Evolutionary conservation across 129 eudicot genomes (phyloP).

Genomic region (Solidago caesia): DNA sequence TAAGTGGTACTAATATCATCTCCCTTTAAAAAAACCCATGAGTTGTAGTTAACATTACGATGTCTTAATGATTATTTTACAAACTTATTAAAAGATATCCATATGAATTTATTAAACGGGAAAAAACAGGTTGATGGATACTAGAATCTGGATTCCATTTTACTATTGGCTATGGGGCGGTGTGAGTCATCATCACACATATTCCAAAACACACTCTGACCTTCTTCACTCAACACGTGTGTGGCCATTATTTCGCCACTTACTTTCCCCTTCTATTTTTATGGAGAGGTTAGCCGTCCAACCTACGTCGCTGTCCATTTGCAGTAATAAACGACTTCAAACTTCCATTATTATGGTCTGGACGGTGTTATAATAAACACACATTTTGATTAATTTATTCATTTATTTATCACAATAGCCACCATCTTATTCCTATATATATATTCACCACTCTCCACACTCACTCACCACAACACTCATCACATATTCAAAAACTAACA

Average conservation of each 20-base stretch:
- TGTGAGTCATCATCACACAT: conserved; percentile 28
- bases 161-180: conserved; percentile 32
- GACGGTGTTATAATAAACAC: conserved; percentile 43
- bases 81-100: too few species aligned
- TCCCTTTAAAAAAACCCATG: too few species aligned
- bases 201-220: background rate
- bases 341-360: conserved; percentile 27
- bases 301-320: conserved; percentile 26
- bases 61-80: too few species aligned
- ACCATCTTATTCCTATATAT: conserved; percentile 18
- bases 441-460: conserved; percentile 35
- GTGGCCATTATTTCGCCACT: conserved; percentile 19
- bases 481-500: background rate
- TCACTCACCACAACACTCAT: conserved; percentile 29
- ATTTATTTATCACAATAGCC: conserved; percentile 15
- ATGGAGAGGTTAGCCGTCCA: conserved; percentile 28
- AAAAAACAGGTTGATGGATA: background rate
- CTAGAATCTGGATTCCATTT: background rate
- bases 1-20: too few species aligned
- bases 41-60: too few species aligned
- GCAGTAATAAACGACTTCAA: background rate
- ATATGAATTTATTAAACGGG: background rate
- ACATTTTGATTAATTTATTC: background rate
- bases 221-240: conserved; percentile 12
- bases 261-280: background rate